Evolutionary conservation across 2,329 filamentous ascomycete genomes (phyloP).

Genomic region (Apiospora marii): DNA sequence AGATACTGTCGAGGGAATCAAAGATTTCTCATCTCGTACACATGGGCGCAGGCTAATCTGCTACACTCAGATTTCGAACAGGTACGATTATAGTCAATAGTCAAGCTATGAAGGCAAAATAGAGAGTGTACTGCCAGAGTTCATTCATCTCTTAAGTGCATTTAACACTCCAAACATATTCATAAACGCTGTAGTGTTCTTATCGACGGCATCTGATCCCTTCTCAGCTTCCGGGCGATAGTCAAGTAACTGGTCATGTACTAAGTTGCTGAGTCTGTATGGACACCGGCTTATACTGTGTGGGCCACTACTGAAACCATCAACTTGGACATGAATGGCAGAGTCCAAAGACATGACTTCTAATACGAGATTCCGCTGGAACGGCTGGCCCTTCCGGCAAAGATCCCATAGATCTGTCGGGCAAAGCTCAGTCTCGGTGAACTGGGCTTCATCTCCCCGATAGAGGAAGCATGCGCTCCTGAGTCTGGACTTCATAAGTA

Average conservation of each 20-base stretch:
- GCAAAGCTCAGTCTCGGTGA: slow-evolving; percentile 8
- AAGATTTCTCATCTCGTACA: too few relatives aligned
- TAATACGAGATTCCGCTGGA: neutral
- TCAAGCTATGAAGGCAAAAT: too few relatives aligned
- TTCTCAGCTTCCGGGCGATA: slow-evolving; percentile 1
- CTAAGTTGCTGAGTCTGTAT: neutral
- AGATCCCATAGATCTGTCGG: slow-evolving; percentile 6
- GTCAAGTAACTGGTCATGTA: neutral
- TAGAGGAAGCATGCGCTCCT: slow-evolving; percentile 7
- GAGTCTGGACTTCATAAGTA: slow-evolving; percentile 5
- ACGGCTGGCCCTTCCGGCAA: slow-evolving; percentile 6
- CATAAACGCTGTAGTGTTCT: neutral
- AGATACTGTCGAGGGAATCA: too few relatives aligned
- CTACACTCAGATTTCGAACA: too few relatives aligned
- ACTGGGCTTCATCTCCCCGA: slow-evolving; percentile 1
- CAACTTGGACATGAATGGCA: neutral
- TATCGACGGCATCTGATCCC: neutral
- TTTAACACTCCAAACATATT: neutral
- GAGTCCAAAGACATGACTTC: neutral
- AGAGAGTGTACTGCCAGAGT: too few relatives aligned
- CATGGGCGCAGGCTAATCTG: too few relatives aligned
- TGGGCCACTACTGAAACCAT: neutral
- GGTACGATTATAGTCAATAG: too few relatives aligned
- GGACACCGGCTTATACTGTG: neutral
- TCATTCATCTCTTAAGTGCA: neutral